Evolutionary conservation across 2,329 filamentous ascomycete species (phyloP).

Genomic region (Colletotrichum truncatum): DNA sequence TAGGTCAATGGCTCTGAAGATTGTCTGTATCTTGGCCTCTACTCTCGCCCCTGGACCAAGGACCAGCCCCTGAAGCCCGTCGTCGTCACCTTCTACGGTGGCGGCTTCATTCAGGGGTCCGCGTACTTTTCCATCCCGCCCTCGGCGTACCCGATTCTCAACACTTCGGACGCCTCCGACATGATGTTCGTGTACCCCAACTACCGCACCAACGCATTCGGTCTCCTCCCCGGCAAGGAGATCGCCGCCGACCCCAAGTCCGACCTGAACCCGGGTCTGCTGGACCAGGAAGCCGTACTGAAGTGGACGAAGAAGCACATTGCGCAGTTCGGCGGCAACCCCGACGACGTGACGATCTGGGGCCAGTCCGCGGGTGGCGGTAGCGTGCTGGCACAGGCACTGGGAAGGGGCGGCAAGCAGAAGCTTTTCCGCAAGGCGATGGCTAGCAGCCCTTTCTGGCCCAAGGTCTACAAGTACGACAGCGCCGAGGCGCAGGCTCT

Average conservation of each 20-base stretch:
- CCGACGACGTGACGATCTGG: conserved; percentile 36
- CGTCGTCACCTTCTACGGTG: conserved; percentile 65
- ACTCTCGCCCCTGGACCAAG: conserved; percentile 63
- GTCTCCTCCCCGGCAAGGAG: conserved; percentile 59
- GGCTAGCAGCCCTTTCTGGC: conserved; percentile 64
- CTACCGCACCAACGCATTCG: conserved; percentile 66
- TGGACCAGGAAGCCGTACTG: conserved; percentile 42
- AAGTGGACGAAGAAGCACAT: conserved; percentile 38
- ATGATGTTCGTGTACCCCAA: conserved; percentile 57
- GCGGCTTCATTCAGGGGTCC: conserved; percentile 67
- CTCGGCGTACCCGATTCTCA: conserved; percentile 65
- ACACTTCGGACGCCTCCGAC: conserved; percentile 60
- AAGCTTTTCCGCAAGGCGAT: conserved; percentile 37
- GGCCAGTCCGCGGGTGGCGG: conserved; percentile 40
- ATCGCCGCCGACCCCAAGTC: conserved; percentile 51
- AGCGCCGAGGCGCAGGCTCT: conserved; percentile 58
- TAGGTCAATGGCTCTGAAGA: conserved; percentile 65
- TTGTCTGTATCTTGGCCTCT: conserved; percentile 69
- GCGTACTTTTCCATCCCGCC: conserved; percentile 65
- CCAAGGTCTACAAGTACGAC: conserved; percentile 64
- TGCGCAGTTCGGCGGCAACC: conserved; percentile 39
- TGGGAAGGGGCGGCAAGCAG: conserved; percentile 23
- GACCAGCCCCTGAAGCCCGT: conserved; percentile 61
- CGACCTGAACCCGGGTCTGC: conserved; percentile 60
- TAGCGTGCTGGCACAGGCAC: conserved; percentile 29